These are phyloP conservation scores for Amaranthus cruentus DNA, from an alignment of 148 eudicot species.

Conservation along the genomic window DNA sequence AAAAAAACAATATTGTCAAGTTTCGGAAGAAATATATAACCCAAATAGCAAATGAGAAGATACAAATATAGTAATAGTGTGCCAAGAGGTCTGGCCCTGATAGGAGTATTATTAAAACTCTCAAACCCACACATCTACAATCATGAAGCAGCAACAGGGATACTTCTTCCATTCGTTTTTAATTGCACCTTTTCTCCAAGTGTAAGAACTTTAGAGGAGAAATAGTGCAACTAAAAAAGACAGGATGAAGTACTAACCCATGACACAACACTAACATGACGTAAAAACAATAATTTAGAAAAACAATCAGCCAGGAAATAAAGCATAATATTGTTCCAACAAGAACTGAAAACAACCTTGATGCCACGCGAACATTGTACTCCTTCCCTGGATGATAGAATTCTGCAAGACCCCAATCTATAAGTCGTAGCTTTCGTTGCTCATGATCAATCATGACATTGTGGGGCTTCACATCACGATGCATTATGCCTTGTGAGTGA, in stretches of 20 bases:
- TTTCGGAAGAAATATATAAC: too few relatives aligned
- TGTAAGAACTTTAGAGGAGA: too few relatives aligned
- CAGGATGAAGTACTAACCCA: background rate
- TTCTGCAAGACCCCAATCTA: slow-evolving; percentile 96
- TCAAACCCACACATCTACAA: too few relatives aligned
- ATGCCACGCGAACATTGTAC: slow-evolving; percentile 95
- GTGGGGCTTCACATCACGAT: slow-evolving; percentile 93
- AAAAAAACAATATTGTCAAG: too few relatives aligned
- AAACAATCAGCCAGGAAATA: background rate
- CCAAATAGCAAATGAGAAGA: too few relatives aligned
- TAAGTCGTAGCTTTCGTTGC: slow-evolving; percentile 86
- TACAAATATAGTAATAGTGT: too few relatives aligned
- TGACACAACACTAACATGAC: background rate
- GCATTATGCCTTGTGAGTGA: slow-evolving; percentile 97
- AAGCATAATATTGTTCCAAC: background rate
- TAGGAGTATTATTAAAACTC: too few relatives aligned
- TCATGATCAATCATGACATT: slow-evolving; percentile 98
- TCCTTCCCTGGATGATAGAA: slow-evolving; percentile 90
- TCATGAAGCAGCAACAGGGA: too few relatives aligned
- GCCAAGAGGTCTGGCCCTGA: too few relatives aligned
- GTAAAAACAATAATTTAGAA: background rate
- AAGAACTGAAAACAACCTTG: slow-evolving; percentile 51
- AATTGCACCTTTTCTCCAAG: too few relatives aligned
- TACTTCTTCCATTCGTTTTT: too few relatives aligned
- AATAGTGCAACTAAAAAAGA: background rate